phyloP scores from a whole-genome alignment of 495 filamentous ascomycete genomes.

The Trichoderma asperelloides region DNA sequence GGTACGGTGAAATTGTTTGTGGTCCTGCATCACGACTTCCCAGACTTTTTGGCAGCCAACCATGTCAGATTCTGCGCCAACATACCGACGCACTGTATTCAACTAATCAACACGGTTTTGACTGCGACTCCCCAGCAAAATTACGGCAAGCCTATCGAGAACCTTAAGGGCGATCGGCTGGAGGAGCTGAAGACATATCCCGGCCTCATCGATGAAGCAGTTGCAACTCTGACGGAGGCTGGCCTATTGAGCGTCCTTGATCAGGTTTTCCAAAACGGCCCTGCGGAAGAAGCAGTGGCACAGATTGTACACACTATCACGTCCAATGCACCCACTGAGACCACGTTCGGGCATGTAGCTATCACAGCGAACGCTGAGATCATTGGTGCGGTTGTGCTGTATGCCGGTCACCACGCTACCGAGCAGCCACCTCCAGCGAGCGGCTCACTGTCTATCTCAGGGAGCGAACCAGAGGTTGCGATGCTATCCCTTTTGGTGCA shows the following conservation, averaged over 20 bases:
- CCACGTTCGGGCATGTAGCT: slow-evolving; percentile 52
- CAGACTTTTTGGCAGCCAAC: slow-evolving; percentile 83
- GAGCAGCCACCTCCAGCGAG: slow-evolving; percentile 45
- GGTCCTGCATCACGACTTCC: slow-evolving; percentile 87
- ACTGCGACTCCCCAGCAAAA: slow-evolving; percentile 56
- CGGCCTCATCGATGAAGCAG: slow-evolving; percentile 52
- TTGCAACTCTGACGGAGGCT: slow-evolving; percentile 44
- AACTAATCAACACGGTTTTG: slow-evolving; percentile 83
- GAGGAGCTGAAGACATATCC: slow-evolving; percentile 63
- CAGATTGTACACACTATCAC: slow-evolving; percentile 61
- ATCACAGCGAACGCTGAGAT: slow-evolving; percentile 61
- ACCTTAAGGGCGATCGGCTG: slow-evolving; percentile 67
- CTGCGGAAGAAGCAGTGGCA: slow-evolving; percentile 57
- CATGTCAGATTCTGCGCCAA: slow-evolving; percentile 76
- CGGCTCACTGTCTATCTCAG: slow-evolving; percentile 56
- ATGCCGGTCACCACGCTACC: slow-evolving; percentile 67
- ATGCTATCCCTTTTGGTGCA: slow-evolving; percentile 68
- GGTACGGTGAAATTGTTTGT: slow-evolving; percentile 73
- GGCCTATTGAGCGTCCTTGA: slow-evolving; percentile 64
- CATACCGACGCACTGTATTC: slow-evolving; percentile 76
- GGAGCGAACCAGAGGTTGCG: slow-evolving; percentile 56
- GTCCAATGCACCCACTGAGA: slow-evolving; percentile 40
- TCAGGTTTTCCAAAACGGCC: slow-evolving; percentile 48
- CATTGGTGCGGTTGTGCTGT: slow-evolving; percentile 73
- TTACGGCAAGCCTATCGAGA: background rate